Base-by-base conservation (phyloP, 495 filamentous ascomycete species). In the Neurospora hispaniola region DNA sequence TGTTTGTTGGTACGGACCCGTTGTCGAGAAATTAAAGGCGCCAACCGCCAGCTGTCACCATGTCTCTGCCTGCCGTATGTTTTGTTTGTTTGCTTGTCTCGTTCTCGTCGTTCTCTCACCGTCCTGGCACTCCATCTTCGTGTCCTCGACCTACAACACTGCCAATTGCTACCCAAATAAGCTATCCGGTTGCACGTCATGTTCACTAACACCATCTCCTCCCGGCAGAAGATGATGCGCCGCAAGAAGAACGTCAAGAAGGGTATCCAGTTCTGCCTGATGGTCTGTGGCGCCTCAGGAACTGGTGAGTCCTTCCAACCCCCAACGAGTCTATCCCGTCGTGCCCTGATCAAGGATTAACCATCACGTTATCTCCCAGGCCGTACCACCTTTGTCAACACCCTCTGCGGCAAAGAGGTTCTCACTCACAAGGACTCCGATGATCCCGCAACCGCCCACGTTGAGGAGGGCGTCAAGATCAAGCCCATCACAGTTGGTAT, bases 241-340 rank as follows among this genome's bases (percentile, higher is more conserved):
- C 91, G 94, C 81, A 99, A 99, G 94, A 99, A 99, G 90, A 98
- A 98, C 88, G 95, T 98, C 85, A 99, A 99, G 92, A 99, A 98
- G 91, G 96, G 96, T 76, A 98, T 99, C 80, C 96, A 98, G 88
- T 99, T 99, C 87, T 98, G 95, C 85, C 81, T 99, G 90, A 99
- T 99, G 96, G 96, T 99, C 77, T 98, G 96, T 82, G 96, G 96
- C 85, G 95, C 96, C 80, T 97, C 94, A 77, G 96, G 96, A 82
- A 98, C 96, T 82, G 94, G 94, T 98, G 89, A 77, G 89, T 85
- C 62, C 75, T 48, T 42, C 39, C 31, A 31, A 20, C 31, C 43
- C 12, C 23, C 42, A 20, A 38, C 70, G 16, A 48, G 41, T 59
- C 27, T 44, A 27, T 12, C 20, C 18, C 18, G 16, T 71, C 40